These are phyloP conservation scores for Cymodocea nodosa DNA, from an alignment of 116 monocot genomes.

Conservation along the genomic window DNA sequence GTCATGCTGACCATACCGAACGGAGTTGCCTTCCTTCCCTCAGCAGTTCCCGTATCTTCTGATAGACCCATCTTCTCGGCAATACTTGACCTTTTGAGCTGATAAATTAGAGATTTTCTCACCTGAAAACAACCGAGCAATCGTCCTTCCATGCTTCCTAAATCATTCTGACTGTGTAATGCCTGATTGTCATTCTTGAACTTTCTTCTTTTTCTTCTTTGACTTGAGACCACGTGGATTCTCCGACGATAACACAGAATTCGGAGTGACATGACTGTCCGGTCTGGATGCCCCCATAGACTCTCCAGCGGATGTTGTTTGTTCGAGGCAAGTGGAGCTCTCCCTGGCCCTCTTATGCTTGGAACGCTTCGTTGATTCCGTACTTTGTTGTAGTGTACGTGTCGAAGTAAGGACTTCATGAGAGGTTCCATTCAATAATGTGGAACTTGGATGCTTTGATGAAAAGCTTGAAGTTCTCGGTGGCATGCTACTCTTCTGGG, in stretches of 20 bases:
- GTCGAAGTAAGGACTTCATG: slow-evolving; percentile 1
- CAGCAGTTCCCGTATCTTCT: too few species aligned
- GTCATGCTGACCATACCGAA: too few species aligned
- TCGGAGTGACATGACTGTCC: neutral
- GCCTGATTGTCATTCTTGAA: too few species aligned
- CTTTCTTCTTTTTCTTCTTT: neutral
- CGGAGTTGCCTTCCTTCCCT: too few species aligned
- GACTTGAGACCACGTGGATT: neutral
- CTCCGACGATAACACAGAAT: neutral
- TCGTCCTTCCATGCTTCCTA: too few species aligned
- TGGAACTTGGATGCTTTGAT: slow-evolving; percentile 1
- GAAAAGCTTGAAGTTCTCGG: neutral
- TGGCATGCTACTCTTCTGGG: neutral
- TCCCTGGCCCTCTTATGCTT: slow-evolving; percentile 1
- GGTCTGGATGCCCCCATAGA: neutral
- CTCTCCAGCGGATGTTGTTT: slow-evolving; percentile 4
- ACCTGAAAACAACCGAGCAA: too few species aligned
- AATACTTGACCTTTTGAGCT: too few species aligned
- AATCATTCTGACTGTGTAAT: too few species aligned
- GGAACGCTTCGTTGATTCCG: slow-evolving; percentile 1
- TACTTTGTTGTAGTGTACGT: neutral
- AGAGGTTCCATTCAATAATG: neutral
- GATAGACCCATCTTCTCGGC: too few species aligned
- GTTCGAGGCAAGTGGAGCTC: neutral
- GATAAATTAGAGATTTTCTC: too few species aligned